Evolutionary conservation across 225 moss, liverwort and hornwort genomes (phyloP).

Genomic region (Pseudoscleropodium purum): DNA sequence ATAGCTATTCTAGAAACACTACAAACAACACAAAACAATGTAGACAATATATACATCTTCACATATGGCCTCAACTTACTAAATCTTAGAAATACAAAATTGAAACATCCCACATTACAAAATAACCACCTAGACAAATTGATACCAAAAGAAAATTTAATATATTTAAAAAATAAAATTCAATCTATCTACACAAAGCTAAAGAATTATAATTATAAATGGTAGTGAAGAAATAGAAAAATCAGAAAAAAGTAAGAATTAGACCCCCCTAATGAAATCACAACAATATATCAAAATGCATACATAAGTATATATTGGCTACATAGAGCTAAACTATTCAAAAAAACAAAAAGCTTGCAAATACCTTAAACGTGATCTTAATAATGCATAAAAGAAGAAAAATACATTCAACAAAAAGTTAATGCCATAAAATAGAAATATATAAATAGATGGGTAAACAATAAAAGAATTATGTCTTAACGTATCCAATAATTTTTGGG

Average conservation of each 20-base stretch:
- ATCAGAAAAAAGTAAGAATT: neutral
- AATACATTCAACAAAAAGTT: accelerated
- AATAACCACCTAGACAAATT: neutral
- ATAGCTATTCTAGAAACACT: accelerated
- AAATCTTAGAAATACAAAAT: neutral
- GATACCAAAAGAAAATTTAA: accelerated
- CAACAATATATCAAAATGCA: neutral
- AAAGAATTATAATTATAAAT: neutral
- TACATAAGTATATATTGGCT: neutral
- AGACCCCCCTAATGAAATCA: neutral
- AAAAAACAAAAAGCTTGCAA: accelerated
- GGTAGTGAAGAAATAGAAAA: neutral
- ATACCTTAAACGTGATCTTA: accelerated
- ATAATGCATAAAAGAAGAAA: neutral
- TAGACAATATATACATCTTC: neutral
- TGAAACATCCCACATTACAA: neutral
- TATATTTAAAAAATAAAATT: neutral
- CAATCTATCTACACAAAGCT: accelerated
- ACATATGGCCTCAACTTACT: no score
- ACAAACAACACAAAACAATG: neutral
- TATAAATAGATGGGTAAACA: accelerated
- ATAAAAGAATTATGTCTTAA: neutral
- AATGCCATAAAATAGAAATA: neutral
- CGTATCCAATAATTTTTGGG: accelerated
- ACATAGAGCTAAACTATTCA: no score